phyloP scores from a whole-genome alignment of 305 asterid genomes.

The Fraxinus sp. region DNA sequence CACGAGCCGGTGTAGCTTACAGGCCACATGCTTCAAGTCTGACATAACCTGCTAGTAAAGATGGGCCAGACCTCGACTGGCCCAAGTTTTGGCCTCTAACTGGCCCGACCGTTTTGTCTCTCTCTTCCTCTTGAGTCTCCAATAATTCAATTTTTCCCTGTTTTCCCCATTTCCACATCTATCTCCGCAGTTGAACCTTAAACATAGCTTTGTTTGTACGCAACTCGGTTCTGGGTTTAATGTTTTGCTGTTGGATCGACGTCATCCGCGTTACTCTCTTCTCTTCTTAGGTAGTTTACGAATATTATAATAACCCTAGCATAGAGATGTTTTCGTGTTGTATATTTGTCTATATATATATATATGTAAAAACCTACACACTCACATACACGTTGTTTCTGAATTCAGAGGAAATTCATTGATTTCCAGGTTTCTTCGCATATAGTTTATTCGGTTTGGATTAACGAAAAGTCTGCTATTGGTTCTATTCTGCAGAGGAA shows the following conservation, averaged over 20 bases:
- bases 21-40: too few relatives aligned
- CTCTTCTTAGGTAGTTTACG: slow-evolving; percentile 13
- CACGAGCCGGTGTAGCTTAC: too few relatives aligned
- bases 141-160: background rate
- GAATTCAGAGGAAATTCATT: background rate
- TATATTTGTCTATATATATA: background rate
- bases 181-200: background rate
- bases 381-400: background rate
- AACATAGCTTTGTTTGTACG: slow-evolving; percentile 31
- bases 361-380: background rate
- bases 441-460: slow-evolving; percentile 14
- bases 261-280: background rate
- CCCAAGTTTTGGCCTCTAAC: background rate
- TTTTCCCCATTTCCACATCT: slow-evolving; percentile 21
- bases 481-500: slow-evolving; percentile 28
- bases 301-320: slow-evolving; percentile 18
- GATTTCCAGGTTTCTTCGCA: background rate
- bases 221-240: slow-evolving; percentile 29
- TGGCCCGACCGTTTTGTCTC: background rate
- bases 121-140: background rate
- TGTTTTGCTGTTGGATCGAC: slow-evolving; percentile 26
- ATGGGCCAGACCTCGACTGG: background rate
- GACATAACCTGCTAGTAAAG: too few relatives aligned
- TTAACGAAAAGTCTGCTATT: slow-evolving; percentile 15
- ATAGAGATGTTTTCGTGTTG: background rate